Conservation (phyloP, 2,329 filamentous ascomycete genomes). For the Calycina herbarum region DNA sequence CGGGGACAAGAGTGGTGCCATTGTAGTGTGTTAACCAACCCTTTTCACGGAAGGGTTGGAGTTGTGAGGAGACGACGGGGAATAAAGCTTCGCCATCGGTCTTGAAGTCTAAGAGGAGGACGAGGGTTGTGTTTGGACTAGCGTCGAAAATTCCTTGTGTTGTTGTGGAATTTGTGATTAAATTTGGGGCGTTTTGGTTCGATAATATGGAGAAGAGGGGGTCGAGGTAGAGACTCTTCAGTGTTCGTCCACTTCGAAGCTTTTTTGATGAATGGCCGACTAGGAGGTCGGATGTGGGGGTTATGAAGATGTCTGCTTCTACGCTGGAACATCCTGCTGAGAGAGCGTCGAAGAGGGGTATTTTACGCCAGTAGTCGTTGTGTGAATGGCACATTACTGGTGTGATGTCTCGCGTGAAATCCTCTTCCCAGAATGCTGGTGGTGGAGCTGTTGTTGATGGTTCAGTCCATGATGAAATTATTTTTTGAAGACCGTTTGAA, state of each 20-base stretch:
- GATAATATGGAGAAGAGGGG: slow-evolving; percentile 57
- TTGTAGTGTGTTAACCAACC: slow-evolving; percentile 42
- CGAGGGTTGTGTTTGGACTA: slow-evolving; percentile 33
- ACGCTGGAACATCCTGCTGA: slow-evolving; percentile 56
- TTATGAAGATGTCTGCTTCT: slow-evolving; percentile 61
- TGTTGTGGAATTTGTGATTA: slow-evolving; percentile 42
- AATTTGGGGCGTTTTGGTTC: slow-evolving; percentile 46
- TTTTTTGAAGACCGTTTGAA: slow-evolving; percentile 17
- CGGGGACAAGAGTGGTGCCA: slow-evolving; percentile 7
- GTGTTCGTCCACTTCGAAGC: slow-evolving; percentile 53
- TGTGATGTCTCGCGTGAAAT: slow-evolving; percentile 16
- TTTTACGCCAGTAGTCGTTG: slow-evolving; percentile 56
- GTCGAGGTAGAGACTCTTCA: slow-evolving; percentile 57
- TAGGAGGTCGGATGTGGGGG: slow-evolving; percentile 41
- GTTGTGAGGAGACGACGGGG: slow-evolving; percentile 40
- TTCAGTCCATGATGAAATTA: slow-evolving; percentile 16
- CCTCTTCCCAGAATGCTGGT: slow-evolving; percentile 16
- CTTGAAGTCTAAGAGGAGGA: slow-evolving; percentile 54
- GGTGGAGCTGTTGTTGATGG: slow-evolving; percentile 15
- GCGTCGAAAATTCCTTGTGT: slow-evolving; percentile 15
- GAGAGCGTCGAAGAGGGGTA: slow-evolving; percentile 50
- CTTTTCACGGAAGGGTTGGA: slow-evolving; percentile 42
- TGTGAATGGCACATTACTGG: slow-evolving; percentile 44
- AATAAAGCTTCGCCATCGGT: slow-evolving; percentile 41
- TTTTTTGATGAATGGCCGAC: slow-evolving; percentile 56